Conservation (phyloP, 352 stramenopile species). For the Peronospora farinosa region DNA sequence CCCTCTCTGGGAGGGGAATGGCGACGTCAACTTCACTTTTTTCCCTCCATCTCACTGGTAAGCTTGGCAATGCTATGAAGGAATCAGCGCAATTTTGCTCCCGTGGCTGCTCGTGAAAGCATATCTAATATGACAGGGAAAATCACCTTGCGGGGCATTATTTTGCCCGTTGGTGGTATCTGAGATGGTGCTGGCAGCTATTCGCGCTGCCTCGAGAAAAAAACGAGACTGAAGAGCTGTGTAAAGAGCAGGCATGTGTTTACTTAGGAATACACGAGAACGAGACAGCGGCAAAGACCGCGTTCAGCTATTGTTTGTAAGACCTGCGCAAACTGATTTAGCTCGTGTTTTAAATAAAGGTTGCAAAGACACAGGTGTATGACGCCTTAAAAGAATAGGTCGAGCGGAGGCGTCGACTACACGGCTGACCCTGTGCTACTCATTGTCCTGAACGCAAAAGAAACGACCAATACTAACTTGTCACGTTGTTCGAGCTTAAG, state of each 20-base stretch:
- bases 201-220: constrained; percentile 72
- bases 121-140: too few relatives aligned
- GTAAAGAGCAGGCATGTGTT: constrained; percentile 45
- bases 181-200: constrained; percentile 76
- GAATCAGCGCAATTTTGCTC: constrained; percentile 79
- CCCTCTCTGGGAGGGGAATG: constrained; percentile 14
- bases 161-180: too few relatives aligned
- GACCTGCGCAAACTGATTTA: constrained; percentile 58
- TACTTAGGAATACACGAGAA: constrained; percentile 14
- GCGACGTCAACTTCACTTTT: constrained; percentile 15
- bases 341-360: constrained; percentile 61
- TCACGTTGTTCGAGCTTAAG: too few relatives aligned
- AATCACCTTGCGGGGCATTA: too few relatives aligned
- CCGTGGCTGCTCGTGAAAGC: constrained; percentile 80
- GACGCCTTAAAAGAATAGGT: constrained; percentile 7
- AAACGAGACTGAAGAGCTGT: constrained; percentile 64
- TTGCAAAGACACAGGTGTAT: constrained; percentile 29
- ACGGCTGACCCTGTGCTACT: constrained; percentile 29
- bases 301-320: constrained; percentile 64
- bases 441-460: constrained; percentile 54
- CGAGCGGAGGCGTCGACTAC: constrained; percentile 19
- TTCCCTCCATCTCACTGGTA: constrained; percentile 60
- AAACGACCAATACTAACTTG: too few relatives aligned
- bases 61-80: constrained; percentile 86
- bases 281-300: constrained; percentile 21